Evolutionary conservation across 768 basidiomycete genomes (phyloP), one percentile per base, ranked within the genome.

Genomic region (Suillus bovinus): DNA sequence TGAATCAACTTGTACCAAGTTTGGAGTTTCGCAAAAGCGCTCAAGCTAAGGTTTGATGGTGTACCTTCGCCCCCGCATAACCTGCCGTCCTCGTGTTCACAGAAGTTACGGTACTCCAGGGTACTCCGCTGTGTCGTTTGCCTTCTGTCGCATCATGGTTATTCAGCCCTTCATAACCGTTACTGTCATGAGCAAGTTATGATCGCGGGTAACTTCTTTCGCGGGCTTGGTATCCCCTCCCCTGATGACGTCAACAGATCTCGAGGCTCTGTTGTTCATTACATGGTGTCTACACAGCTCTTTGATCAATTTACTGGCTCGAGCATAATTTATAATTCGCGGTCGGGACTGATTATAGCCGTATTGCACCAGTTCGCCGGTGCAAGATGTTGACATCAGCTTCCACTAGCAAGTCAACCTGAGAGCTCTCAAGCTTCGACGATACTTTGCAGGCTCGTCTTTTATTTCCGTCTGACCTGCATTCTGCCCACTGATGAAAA

Each of bases 31-130:
- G 24, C 47, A 13, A 54, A 20, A 34, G 24, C 10, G 7, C 24
- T 55, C 54, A 11, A 20, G 20, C 29, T 52, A 52, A 52, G 38
- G 55, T 56, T 56, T 56, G 38, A 56, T 39, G 16, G 24, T 13
- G 17, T 13, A 7, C 38, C 24, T 27, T 27, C 38, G 7, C 50
- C 50, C 49, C 50, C 29, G 17, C 24, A 55, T 36, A 14, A 38
- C 24, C 36, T 50, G 17, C 49, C 10, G n/a, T 29, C 27, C 47
- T 27, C 24, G 8, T 16, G 22, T 24, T 47, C 24, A 4, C 53
- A 54, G 17, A 55, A 34, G 36, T n/a, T 22, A 22, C n/a, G 31
- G 1, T 5, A 8, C 52, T 33, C 11, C n/a, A 16, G 49, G 31
- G 2, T 5, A 4, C 52, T 33, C 11, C n/a, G 9, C 27, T 5